phyloP scores from a whole-genome alignment of 2,329 filamentous ascomycete species.

The Penicillium crustosum region DNA sequence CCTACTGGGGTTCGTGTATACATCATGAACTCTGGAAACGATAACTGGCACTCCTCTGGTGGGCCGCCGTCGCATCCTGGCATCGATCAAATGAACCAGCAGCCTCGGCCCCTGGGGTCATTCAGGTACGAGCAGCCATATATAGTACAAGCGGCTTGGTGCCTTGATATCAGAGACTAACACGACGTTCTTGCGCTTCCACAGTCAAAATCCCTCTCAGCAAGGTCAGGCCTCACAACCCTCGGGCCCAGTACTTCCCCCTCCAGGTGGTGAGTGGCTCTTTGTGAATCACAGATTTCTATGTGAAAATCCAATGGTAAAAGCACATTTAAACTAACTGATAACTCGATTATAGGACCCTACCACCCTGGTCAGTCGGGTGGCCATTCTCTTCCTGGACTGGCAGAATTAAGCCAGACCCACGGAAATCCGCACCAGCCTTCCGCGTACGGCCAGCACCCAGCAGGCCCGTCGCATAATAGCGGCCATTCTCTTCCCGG shows the following conservation, averaged over 20 bases:
- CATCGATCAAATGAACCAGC: slow-evolving; percentile 46
- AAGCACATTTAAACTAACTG: slow-evolving; percentile 18
- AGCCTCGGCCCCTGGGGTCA: slow-evolving; percentile 44
- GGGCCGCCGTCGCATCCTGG: slow-evolving; percentile 44
- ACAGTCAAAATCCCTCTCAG: slow-evolving; percentile 41
- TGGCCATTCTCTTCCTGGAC: slow-evolving; percentile 47
- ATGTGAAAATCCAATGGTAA: not conserved
- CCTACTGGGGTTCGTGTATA: slow-evolving; percentile 22
- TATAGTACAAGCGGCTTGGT: not conserved
- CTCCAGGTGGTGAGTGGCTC: slow-evolving; percentile 39
- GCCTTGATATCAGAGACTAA: slow-evolving; percentile 13
- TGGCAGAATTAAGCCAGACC: slow-evolving; percentile 49
- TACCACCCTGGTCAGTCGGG: slow-evolving; percentile 46
- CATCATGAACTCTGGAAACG: slow-evolving; percentile 46
- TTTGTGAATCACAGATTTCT: not conserved
- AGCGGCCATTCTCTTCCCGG: slow-evolving; percentile 42
- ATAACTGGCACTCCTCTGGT: slow-evolving; percentile 45
- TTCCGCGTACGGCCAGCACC: slow-evolving; percentile 45
- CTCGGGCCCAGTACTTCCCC: slow-evolving; percentile 42
- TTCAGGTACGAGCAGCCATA: slow-evolving; percentile 42
- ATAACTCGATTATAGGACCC: slow-evolving; percentile 31
- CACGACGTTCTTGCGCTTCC: slow-evolving; percentile 2
- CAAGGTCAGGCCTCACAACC: slow-evolving; percentile 41
- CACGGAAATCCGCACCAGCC: slow-evolving; percentile 44
- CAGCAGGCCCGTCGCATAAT: slow-evolving; percentile 37